Evolutionary conservation across 257 asterid genomes (phyloP).

Genomic region (Capsicum pubescens): DNA sequence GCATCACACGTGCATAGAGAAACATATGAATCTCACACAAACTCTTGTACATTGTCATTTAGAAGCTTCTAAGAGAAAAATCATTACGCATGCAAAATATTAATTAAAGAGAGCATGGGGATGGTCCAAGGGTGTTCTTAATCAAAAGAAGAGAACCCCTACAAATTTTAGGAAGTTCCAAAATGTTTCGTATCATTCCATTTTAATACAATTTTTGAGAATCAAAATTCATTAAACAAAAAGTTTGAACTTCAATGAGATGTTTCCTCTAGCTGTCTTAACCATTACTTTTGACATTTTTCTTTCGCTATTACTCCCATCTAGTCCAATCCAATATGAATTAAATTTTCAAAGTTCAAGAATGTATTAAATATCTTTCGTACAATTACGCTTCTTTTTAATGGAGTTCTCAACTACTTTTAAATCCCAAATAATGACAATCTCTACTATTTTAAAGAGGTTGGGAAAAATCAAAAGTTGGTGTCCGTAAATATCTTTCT

Average conservation of each 20-base stretch:
- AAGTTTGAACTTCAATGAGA: background rate
- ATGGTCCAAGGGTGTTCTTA: background rate
- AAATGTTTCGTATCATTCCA: background rate
- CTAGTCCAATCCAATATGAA: too few species aligned
- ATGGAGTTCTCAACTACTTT: too few species aligned
- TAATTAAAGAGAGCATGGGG: background rate
- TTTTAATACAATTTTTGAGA: background rate
- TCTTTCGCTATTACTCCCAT: background rate
- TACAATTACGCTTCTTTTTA: too few species aligned
- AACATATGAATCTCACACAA: conserved; percentile 5
- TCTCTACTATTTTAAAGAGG: too few species aligned
- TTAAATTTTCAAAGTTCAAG: too few species aligned
- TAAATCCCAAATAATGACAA: too few species aligned
- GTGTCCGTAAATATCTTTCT: too few species aligned
- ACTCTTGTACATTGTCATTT: background rate
- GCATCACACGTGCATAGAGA: background rate
- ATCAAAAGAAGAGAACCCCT: background rate
- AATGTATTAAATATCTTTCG: too few species aligned
- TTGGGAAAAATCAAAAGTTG: too few species aligned
- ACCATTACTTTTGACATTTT: background rate
- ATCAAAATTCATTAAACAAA: background rate
- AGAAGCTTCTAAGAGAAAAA: background rate
- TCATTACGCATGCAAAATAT: background rate
- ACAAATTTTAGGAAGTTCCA: background rate
- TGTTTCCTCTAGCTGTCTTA: background rate